phyloP scores from a whole-genome alignment of 768 basidiomycete species.

The Scleroderma citrinum region DNA sequence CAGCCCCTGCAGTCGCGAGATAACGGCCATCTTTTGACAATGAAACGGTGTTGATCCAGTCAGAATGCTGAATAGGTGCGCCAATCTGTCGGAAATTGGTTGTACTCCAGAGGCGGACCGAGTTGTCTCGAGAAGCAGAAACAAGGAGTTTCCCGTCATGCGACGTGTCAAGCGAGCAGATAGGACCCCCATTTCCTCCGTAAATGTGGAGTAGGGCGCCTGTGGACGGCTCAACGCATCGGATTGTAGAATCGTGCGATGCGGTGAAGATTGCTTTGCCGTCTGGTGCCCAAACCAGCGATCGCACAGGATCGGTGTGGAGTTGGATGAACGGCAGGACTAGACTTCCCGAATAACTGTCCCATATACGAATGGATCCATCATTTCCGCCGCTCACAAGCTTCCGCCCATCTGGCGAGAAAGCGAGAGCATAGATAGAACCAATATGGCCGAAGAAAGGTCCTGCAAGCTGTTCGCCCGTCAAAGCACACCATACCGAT shows the following conservation, averaged over 20 bases:
- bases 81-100: background rate
- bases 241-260: background rate
- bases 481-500: background rate
- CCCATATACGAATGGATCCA: constrained; percentile 18
- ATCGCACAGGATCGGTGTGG: background rate
- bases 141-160: background rate
- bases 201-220: background rate
- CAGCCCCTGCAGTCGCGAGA: background rate
- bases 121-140: background rate
- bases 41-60: background rate
- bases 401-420: constrained; percentile 13
- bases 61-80: background rate
- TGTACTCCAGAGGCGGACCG: constrained; percentile 4
- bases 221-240: background rate
- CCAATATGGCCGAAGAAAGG: constrained; percentile 8
- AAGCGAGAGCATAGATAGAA: constrained; percentile 17
- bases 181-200: background rate
- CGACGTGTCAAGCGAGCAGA: background rate
- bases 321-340: background rate
- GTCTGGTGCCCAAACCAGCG: constrained; percentile 3
- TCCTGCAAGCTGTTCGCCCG: background rate
- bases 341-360: background rate
- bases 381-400: constrained; percentile 19
- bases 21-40: background rate
- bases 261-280: background rate